phyloP scores from a whole-genome alignment of 2,329 filamentous ascomycete genomes.

The Paramyrothecium roridum region DNA sequence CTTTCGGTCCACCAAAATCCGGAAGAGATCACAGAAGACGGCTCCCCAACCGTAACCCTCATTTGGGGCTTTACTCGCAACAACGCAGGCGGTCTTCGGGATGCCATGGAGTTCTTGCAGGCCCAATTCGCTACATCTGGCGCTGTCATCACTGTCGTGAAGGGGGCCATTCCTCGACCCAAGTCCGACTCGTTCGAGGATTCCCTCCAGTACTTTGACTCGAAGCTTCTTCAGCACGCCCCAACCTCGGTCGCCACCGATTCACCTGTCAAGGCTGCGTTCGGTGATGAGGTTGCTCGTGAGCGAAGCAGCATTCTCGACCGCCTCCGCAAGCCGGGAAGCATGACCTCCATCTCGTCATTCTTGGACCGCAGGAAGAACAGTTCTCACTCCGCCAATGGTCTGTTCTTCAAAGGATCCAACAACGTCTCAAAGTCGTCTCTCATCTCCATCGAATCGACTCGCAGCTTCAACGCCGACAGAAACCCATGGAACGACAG shows the following conservation, averaged over 20 bases:
- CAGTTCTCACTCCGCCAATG: conserved; percentile 76
- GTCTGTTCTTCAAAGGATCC: conserved; percentile 88
- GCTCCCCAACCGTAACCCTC: conserved; percentile 57
- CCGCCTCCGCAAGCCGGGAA: conserved; percentile 88
- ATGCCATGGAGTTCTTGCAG: conserved; percentile 93
- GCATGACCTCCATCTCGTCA: conserved; percentile 92
- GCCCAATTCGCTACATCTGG: conserved; percentile 80
- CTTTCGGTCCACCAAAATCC: conserved; percentile 68
- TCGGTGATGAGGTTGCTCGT: conserved; percentile 74
- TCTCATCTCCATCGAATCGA: conserved; percentile 92
- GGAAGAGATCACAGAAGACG: conserved; percentile 56
- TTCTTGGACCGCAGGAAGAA: conserved; percentile 96
- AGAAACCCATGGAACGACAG: conserved; percentile 98
- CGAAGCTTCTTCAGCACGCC: conserved; percentile 91
- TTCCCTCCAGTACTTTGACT: conserved; percentile 93
- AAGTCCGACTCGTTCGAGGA: conserved; percentile 99
- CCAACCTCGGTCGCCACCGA: conserved; percentile 78
- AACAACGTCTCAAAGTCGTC: conserved; percentile 92
- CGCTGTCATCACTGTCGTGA: conserved; percentile 84
- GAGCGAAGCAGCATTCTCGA: conserved; percentile 86
- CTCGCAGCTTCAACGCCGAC: conserved; percentile 84
- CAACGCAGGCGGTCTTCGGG: conserved; percentile 90
- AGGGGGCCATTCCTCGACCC: conserved; percentile 93
- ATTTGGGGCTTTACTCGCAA: conserved; percentile 89
- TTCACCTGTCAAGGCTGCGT: conserved; percentile 82